Base-by-base conservation (phyloP, 805 yeast genomes). In the Ogataea wickerhamii region DNA sequence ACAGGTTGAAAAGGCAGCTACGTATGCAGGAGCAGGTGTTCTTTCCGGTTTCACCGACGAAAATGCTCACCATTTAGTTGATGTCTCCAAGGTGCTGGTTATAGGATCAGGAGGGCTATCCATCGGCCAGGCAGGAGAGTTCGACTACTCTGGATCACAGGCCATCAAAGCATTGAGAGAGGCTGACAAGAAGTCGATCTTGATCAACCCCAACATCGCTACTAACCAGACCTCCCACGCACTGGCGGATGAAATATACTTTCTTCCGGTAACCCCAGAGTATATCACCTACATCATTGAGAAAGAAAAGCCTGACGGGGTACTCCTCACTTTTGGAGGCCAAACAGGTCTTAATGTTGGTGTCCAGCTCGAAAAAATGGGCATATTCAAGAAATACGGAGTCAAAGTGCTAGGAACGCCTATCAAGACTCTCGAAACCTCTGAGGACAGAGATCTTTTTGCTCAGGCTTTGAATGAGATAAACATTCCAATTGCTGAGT, bases 81-180 rank as follows among this genome's bases (percentile, higher is more conserved):
- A 87, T 45, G 96, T 87, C 21, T 69, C 79, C 46, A 85, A 85
- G 55, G 98, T 93, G 6, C 74, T 91, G 40, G 86, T 91, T 37
- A 85, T 91, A 58, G 98, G 98, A 8, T 91, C 98, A 6, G 98
- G 98, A 57, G 98, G 98, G 37, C 72, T 91, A 40, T 85, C 96
- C 37, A 91, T 91, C 61, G 98, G 98, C 44, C 98, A 91, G 68
- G 98, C 98, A 36, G 98, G 98, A 56, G 98, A 91, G 68, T 91
- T 91, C 56, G 98, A 91, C 66, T 91, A 91, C 64, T 83, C 95
- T 38, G 96, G 98, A 41, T 89, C 97, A 18, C 98, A 89, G 68
- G 98, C 98, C 36, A 91, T 89, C 64, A 89, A 89, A 66, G 98
- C 98, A 10, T 70, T 89, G 57, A 85, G 76, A 58, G 98, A 89